Evolutionary conservation across 2,329 filamentous ascomycete species (phyloP).

Genomic region (Colletotrichum australisinense): DNA sequence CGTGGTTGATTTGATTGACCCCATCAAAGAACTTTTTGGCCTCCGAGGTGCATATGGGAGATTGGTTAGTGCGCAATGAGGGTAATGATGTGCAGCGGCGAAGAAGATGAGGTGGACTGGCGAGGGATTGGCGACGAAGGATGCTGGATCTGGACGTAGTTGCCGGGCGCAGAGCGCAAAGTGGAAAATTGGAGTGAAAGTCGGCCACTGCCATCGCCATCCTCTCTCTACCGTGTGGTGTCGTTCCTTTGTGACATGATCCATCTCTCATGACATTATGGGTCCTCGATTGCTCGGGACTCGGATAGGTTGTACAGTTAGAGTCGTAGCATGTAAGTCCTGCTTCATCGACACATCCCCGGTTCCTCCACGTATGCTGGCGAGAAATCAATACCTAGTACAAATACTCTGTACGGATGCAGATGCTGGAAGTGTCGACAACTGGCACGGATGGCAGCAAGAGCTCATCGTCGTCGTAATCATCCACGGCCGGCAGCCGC

Average conservation of each 20-base stretch:
- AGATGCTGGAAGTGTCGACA: background rate
- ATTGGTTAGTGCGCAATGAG: background rate
- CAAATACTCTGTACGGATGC: background rate
- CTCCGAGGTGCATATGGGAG: background rate
- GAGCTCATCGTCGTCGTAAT: constrained; percentile 15
- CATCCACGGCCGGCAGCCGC: constrained; percentile 23
- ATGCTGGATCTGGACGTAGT: background rate
- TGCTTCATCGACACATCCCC: background rate
- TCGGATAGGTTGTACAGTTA: background rate
- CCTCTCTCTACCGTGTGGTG: background rate
- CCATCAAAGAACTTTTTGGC: background rate
- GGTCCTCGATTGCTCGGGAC: background rate
- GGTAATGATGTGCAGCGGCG: constrained; percentile 30
- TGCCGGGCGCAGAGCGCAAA: background rate
- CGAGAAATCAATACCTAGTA: background rate
- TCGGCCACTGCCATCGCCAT: background rate
- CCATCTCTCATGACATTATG: background rate
- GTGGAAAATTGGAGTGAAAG: background rate
- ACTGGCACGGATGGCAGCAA: background rate
- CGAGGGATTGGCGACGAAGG: constrained; percentile 11
- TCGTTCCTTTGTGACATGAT: background rate
- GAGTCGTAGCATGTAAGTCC: background rate
- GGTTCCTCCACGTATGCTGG: background rate
- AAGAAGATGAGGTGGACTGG: background rate
- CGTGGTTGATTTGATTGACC: background rate